Base-by-base conservation (phyloP, 164 flowering plant genomes). In the Stephania yunnanensis region DNA sequence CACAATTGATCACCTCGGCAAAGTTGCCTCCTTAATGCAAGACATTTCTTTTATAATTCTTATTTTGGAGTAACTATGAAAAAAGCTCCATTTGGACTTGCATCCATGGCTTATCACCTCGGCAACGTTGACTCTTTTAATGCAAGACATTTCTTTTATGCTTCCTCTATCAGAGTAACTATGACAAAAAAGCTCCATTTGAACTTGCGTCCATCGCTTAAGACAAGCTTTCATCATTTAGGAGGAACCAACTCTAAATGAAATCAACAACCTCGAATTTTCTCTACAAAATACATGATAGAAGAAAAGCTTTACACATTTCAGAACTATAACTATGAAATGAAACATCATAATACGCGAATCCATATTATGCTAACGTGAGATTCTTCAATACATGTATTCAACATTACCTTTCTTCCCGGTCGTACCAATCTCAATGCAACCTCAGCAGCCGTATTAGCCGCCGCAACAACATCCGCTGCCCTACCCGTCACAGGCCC, bases 361-460 rank as follows among this genome's bases (percentile, higher is more conserved):
- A 46, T 46, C 50, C 10, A 48, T 48, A 48, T 48, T 48, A 48
- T 2, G 53, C 53, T 8, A 48, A 48, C 1, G 53, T 10, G 19
- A n/a, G 20, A 15, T 58, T 55, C 64, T 58, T 7, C n/a, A 58
- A 58, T 58, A 36, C 2, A 6, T 58, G 64, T 19, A 58, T 15
- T 58, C n/a, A 72, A 73, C 15, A 19, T 15, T 69, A 95, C 99
- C 93, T 92, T 95, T 70, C 76, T 91, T 69, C 99, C 98, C 0
- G 99, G 99, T 84, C 91, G 87, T 15, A 93, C 94, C 71, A 93
- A 97, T 86, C 98, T 90, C 80, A 93, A 73, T 42, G 99, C 97
- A 81, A 95, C 99, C 77, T 95, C 97, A 45, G 97, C 99, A 66
- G 99, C 99, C 77, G 97, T 92, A 77, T 93, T 95, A 42, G 94